These are phyloP conservation scores for Dryadomyces quercus-mongolicae DNA, from an alignment of 2,329 filamentous ascomycete species.

Conservation along the genomic window DNA sequence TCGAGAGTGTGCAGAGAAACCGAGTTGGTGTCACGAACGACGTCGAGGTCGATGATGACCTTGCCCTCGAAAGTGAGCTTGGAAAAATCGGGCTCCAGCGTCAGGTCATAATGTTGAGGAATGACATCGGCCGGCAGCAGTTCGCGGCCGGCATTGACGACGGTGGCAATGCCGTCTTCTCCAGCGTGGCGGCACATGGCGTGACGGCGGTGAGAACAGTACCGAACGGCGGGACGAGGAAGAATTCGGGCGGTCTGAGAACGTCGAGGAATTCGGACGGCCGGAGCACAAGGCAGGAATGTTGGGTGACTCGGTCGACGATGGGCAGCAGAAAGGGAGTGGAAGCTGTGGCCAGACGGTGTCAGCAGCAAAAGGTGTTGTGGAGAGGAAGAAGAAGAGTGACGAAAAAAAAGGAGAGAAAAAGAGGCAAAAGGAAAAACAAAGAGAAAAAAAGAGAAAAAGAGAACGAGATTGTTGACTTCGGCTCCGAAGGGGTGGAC, in stretches of 20 bases:
- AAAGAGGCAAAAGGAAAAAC: not conserved
- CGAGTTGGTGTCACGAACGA: slow-evolving; percentile 70
- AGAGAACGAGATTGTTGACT: not conserved
- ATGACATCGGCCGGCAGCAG: slow-evolving; percentile 86
- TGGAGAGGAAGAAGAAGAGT: not conserved
- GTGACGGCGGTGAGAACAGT: slow-evolving; percentile 64
- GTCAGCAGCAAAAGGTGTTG: slow-evolving; percentile 1
- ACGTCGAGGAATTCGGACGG: slow-evolving; percentile 1
- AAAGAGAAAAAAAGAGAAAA: not conserved
- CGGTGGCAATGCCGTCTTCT: slow-evolving; percentile 22
- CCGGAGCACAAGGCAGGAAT: not conserved
- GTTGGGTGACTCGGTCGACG: slow-evolving; percentile 1
- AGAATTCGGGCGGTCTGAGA: not conserved
- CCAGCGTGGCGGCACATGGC: slow-evolving; percentile 51
- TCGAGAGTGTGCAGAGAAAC: slow-evolving; percentile 84
- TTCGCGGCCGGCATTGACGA: slow-evolving; percentile 47
- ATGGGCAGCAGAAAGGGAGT: not conserved
- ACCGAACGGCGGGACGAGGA: slow-evolving; percentile 22
- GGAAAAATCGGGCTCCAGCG: slow-evolving; percentile 80
- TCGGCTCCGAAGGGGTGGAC: not conserved
- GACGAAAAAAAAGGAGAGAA: not conserved
- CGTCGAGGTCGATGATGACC: slow-evolving; percentile 77
- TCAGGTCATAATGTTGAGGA: slow-evolving; percentile 84
- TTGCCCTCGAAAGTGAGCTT: slow-evolving; percentile 79
- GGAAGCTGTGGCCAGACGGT: not conserved